Conservation (phyloP, 192 early-diverging fungal species). For the Mortierella claussenii region DNA sequence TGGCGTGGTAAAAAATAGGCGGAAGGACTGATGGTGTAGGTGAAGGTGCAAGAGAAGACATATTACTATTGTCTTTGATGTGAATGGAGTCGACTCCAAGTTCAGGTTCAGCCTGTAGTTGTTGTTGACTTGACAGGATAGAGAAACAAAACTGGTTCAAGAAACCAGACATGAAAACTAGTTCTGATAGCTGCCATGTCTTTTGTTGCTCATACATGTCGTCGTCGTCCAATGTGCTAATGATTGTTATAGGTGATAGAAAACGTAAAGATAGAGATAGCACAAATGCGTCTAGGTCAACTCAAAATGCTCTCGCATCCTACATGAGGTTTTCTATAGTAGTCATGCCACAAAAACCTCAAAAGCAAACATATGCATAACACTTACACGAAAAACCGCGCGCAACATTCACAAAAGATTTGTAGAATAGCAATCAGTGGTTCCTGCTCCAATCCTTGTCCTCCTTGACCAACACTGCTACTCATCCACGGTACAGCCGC, state of each 20-base stretch:
- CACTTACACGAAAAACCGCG: conserved; percentile 70
- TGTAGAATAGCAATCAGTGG: conserved; percentile 66
- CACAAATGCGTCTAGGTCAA: too few species aligned
- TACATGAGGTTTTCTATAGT: too few species aligned
- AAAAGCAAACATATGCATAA: background rate
- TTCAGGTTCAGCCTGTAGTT: conserved; percentile 11
- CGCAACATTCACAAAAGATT: conserved; percentile 70
- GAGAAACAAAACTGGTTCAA: conserved; percentile 75
- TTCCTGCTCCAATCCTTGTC: conserved; percentile 61
- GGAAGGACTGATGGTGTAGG: conserved; percentile 32
- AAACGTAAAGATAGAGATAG: background rate
- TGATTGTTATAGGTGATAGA: background rate
- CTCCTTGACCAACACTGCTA: conserved; percentile 23
- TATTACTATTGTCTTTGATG: background rate
- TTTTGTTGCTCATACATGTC: conserved; percentile 71
- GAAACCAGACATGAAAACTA: conserved; percentile 63
- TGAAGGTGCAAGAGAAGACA: background rate
- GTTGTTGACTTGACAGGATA: conserved; percentile 56
- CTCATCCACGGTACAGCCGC: too few species aligned
- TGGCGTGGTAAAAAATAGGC: conserved; percentile 58
- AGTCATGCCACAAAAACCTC: too few species aligned
- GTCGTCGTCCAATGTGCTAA: conserved; percentile 68
- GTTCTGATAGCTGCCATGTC: conserved; percentile 62
- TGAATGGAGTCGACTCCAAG: background rate
- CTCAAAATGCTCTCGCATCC: too few species aligned